Evolutionary conservation across 2,329 filamentous ascomycete species (phyloP).

Genomic region (Chrysoporthe puriensis): DNA sequence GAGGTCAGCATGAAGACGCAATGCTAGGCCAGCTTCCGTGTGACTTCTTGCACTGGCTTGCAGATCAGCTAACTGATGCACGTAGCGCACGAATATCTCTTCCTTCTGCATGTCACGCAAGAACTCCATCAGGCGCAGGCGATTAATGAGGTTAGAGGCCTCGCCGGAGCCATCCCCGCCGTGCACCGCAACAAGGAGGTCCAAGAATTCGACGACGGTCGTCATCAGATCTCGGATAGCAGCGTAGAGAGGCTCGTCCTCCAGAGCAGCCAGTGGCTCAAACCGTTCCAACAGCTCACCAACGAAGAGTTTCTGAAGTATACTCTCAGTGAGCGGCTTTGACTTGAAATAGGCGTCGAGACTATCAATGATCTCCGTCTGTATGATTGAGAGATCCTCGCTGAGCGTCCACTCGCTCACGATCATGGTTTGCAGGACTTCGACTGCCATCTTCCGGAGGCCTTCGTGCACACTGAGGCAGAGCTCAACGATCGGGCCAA

Average conservation of each 20-base stretch:
- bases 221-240: conserved; percentile 79
- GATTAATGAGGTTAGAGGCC: conserved; percentile 83
- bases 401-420: conserved; percentile 97
- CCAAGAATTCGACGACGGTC: conserved; percentile 87
- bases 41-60: conserved; percentile 78
- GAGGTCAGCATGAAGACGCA: conserved; percentile 88
- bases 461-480: conserved; percentile 96
- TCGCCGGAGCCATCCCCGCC: conserved; percentile 74
- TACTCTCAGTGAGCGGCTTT: conserved; percentile 83
- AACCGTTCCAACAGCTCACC: conserved; percentile 83
- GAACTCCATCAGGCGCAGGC: conserved; percentile 91
- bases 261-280: conserved; percentile 65
- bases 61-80: conserved; percentile 83
- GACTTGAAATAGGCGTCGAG: conserved; percentile 89
- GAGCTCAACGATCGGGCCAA: conserved; percentile 88
- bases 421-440: conserved; percentile 96
- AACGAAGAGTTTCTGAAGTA: conserved; percentile 91
- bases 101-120: conserved; percentile 95
- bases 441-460: conserved; percentile 84
- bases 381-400: conserved; percentile 86
- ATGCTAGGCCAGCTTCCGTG: conserved; percentile 84
- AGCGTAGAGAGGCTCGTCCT: conserved; percentile 73
- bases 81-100: conserved; percentile 94
- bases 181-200: conserved; percentile 88
- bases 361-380: conserved; percentile 96